Conservation (phyloP, 2,329 filamentous ascomycete genomes). For the Thelonectria blattea region DNA sequence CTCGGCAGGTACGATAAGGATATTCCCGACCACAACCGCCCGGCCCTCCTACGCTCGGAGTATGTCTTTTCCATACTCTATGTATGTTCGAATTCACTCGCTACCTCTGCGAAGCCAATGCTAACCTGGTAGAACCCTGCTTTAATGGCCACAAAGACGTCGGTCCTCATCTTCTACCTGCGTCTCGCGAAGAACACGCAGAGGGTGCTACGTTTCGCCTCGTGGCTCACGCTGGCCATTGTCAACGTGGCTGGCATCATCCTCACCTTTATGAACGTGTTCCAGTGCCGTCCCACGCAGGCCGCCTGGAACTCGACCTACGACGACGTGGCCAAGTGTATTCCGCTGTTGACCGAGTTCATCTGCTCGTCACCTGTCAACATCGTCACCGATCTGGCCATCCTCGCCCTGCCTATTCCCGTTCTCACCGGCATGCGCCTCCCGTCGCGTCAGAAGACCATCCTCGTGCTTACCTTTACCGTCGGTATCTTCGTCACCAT, state of each 20-base stretch:
- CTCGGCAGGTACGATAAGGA: conserved; percentile 71
- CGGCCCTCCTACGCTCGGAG: conserved; percentile 62
- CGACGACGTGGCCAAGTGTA: conserved; percentile 50
- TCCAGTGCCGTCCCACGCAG: conserved; percentile 80
- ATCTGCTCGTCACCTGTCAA: conserved; percentile 86
- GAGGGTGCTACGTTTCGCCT: conserved; percentile 77
- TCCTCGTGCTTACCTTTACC: conserved; percentile 84
- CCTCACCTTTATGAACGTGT: conserved; percentile 84
- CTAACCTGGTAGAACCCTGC: conserved; percentile 72
- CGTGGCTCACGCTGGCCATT: conserved; percentile 76
- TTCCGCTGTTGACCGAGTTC: conserved; percentile 66
- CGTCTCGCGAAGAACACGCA: conserved; percentile 80
- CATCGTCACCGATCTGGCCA: conserved; percentile 87
- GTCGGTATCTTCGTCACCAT: conserved; percentile 87
- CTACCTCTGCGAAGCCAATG: neutral
- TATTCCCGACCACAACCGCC: conserved; percentile 57
- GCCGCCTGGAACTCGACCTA: conserved; percentile 66
- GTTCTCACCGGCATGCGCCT: conserved; percentile 86
- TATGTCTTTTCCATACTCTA: conserved; percentile 71
- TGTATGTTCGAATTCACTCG: conserved; percentile 42
- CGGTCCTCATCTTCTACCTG: conserved; percentile 90
- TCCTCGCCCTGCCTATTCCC: conserved; percentile 86
- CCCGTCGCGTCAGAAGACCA: conserved; percentile 84
- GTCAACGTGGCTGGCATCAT: conserved; percentile 81
- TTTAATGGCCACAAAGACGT: conserved; percentile 89